Base-by-base conservation (phyloP, 805 yeast species). In the Zygosaccharomyces siamensis region DNA sequence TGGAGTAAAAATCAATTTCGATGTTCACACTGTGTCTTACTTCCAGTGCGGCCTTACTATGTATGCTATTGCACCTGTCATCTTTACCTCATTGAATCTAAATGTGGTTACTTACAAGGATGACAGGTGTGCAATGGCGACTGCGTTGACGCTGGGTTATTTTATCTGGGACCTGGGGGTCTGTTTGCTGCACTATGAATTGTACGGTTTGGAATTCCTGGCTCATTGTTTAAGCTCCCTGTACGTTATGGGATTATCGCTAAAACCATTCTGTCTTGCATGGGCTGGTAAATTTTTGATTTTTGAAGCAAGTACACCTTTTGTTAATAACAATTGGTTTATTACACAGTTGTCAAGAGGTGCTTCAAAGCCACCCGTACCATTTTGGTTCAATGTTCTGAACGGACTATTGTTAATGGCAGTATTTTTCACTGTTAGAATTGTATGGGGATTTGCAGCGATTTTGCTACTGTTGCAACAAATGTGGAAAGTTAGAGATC, bases 311-410 rank as follows among this genome's bases (percentile, higher is more conserved):
- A 84, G 95, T 41, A 87, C 97, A 1, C 98, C 98, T 7, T 93
- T 93, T 69, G 96, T 93, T 53, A 95, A 93, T 68, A 66, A 87
- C 63, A 88, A 93, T 67, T 93, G 97, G 97, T 90, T 84, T 67
- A 82, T 89, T 30, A 76, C 85, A 28, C 83, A 86, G 58, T 72
- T 89, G 14, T 93, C 96, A 1, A 74, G 74, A 1, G 86, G 85
- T 3, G 67, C 80, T 3, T 36, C 56, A 16, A 49, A 47, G 39
- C 56, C 56, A 28, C 50, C 48, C n/a, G 73, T 88, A 45, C 81
- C 86, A 37, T 73, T 72, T 21, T 72, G 61, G 53, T 47, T 79
- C 8, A 77, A 81, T 45, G 62, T 78, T 12, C 58, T 83, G 56
- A 93, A 93, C 64, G 98, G 98, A 0, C 45, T 89, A 7, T 55